phyloP scores from a whole-genome alignment of 345 rosid species.

The Eucalyptus pauciflora region DNA sequence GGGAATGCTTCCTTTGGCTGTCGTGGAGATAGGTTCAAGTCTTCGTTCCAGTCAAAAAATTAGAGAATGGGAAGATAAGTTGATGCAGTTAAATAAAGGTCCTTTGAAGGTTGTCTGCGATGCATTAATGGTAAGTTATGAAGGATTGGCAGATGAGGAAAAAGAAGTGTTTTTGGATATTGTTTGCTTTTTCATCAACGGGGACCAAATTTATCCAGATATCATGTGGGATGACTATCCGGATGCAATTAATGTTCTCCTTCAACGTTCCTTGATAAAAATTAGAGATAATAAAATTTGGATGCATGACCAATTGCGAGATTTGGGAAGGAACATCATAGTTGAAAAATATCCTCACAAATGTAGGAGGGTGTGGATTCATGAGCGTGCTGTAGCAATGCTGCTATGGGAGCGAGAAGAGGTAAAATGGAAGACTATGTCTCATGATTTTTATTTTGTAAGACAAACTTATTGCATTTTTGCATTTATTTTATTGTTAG shows the following conservation, averaged over 20 bases:
- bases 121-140: neutral
- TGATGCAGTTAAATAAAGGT: neutral
- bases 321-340: neutral
- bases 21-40: neutral
- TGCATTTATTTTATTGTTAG: neutral
- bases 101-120: rapidly evolving
- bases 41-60: rapidly evolving
- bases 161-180: neutral
- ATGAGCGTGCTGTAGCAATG: neutral
- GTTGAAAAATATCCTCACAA: neutral
- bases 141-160: neutral
- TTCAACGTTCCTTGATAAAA: neutral
- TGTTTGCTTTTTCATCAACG: neutral
- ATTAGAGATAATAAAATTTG: neutral
- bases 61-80: neutral
- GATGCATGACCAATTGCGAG: neutral
- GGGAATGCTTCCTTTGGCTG: neutral
- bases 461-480: neutral
- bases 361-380: neutral
- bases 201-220: neutral
- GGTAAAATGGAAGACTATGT: neutral
- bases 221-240: neutral
- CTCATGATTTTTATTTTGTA: neutral
- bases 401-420: neutral
- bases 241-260: neutral